Evolutionary conservation across 1,284 basidiomycete species (phyloP).

Genomic region (Singerocomus rubriflavus): DNA sequence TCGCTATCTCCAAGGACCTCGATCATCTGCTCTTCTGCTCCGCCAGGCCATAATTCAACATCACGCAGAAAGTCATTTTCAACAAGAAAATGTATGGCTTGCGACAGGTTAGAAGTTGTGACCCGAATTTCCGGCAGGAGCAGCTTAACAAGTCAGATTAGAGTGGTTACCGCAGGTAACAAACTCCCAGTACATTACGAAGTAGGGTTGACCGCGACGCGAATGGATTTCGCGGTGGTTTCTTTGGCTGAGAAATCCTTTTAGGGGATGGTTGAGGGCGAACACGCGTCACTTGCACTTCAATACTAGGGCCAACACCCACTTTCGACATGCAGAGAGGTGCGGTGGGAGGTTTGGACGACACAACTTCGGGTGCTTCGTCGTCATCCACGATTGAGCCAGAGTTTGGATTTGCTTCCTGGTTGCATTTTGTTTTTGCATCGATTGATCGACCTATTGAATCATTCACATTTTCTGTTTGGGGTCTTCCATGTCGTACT

Average conservation of each 20-base stretch:
- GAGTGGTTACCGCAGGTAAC: neutral
- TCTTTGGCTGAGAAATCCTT: constrained; percentile 49
- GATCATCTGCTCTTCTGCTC: constrained; percentile 68
- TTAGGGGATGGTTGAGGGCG: constrained; percentile 14
- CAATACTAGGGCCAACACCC: neutral
- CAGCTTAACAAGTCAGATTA: constrained; percentile 47
- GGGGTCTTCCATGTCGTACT: constrained; percentile 30
- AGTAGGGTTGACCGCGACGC: constrained; percentile 64
- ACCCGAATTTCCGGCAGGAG: constrained; percentile 86
- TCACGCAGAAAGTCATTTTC: constrained; percentile 86
- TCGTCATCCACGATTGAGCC: constrained; percentile 34
- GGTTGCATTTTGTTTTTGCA: neutral
- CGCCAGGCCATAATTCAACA: constrained; percentile 81
- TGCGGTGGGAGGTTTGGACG: constrained; percentile 48
- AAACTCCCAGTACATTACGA: constrained; percentile 54
- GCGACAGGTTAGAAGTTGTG: constrained; percentile 90
- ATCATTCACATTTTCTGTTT: neutral
- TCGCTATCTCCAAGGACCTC: constrained; percentile 48
- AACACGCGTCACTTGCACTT: neutral
- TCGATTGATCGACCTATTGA: neutral
- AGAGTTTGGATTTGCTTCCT: constrained; percentile 3
- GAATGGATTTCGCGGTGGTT: constrained; percentile 64
- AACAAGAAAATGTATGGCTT: constrained; percentile 90
- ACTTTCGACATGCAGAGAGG: constrained; percentile 2
- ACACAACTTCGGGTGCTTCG: constrained; percentile 56